These are phyloP conservation scores for Pestalotiopsis sp. DNA, from an alignment of 2,329 filamentous ascomycete species.

Conservation along the genomic window DNA sequence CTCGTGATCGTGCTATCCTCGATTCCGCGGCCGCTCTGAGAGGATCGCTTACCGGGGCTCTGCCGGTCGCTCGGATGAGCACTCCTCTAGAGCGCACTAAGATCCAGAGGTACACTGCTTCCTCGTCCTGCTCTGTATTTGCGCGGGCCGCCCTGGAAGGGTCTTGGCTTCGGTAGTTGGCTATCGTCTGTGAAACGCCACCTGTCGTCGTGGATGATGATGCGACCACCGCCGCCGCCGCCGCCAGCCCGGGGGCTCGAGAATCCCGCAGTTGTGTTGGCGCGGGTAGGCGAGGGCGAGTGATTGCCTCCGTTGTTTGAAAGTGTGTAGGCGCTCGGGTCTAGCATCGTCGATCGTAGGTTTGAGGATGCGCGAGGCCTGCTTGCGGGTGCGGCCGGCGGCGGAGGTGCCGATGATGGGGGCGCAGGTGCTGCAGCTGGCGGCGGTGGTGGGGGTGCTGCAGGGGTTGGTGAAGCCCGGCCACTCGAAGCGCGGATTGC, in stretches of 20 bases:
- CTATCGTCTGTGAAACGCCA: conserved; percentile 87
- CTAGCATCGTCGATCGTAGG: conserved; percentile 64
- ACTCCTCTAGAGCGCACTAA: conserved; percentile 55
- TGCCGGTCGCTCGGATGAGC: conserved; percentile 13
- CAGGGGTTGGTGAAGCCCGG: conserved; percentile 34
- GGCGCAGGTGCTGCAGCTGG: conserved; percentile 41
- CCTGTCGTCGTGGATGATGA: conserved; percentile 72
- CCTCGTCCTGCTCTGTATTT: conserved; percentile 88
- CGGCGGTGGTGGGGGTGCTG: conserved; percentile 34
- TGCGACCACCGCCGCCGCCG: conserved; percentile 33
- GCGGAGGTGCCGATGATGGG: conserved; percentile 33
- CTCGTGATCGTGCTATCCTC: background rate
- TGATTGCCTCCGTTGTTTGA: conserved; percentile 56
- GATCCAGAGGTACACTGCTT: conserved; percentile 89
- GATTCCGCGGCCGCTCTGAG: background rate
- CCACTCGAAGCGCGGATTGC: conserved; percentile 36
- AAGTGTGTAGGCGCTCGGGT: conserved; percentile 76
- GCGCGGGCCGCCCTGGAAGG: conserved; percentile 72
- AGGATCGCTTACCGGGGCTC: background rate
- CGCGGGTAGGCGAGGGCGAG: conserved; percentile 37
- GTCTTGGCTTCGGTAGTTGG: conserved; percentile 80
- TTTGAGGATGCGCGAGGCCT: conserved; percentile 43
- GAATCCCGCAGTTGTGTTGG: conserved; percentile 41
- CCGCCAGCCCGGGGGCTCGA: conserved; percentile 24
- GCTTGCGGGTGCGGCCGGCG: conserved; percentile 31